Percentiles rank a stretch among this genome's conserved stretches.
Evolutionary conservation across 2,329 filamentous ascomycete genomes (phyloP).

Genomic region (Cadophora luteo-olivacea): DNA sequence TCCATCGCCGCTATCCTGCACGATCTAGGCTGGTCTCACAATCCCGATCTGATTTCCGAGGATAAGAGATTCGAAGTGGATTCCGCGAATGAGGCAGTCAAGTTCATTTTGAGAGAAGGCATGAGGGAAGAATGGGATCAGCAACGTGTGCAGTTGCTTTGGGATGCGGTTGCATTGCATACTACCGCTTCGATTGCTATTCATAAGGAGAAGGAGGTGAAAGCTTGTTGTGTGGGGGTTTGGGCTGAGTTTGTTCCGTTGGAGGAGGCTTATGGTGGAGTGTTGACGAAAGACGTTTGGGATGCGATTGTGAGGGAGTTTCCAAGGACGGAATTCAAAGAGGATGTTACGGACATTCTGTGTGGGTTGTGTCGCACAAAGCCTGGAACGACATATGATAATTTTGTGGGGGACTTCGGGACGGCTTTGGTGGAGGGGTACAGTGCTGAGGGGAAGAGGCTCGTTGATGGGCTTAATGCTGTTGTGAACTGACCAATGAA

Average conservation of each 20-base stretch:
- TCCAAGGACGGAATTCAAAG: conserved; percentile 45
- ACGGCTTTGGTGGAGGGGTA: conserved; percentile 28
- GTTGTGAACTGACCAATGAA: too few species aligned
- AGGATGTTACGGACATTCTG: conserved; percentile 43
- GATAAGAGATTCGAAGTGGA: conserved; percentile 59
- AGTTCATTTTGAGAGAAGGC: conserved; percentile 46
- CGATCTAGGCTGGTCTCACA: conserved; percentile 51
- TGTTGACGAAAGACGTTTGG: conserved; percentile 40
- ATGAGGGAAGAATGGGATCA: conserved; percentile 47
- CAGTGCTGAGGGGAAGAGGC: conserved; percentile 13
- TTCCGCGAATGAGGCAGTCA: conserved; percentile 52
- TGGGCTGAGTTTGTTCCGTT: conserved; percentile 49
- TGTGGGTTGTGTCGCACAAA: conserved; percentile 48
- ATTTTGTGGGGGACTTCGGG: conserved; percentile 45
- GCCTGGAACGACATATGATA: conserved; percentile 47
- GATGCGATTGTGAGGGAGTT: conserved; percentile 41
- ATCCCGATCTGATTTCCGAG: conserved; percentile 45
- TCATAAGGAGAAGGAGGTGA: conserved; percentile 53
- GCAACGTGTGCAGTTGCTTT: conserved; percentile 53
- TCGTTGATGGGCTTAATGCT: too few species aligned
- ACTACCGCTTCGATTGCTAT: conserved; percentile 46
- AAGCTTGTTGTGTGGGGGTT: conserved; percentile 44
- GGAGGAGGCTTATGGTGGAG: conserved; percentile 33
- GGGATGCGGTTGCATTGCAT: conserved; percentile 56
- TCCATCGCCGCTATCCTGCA: conserved; percentile 51